Conservation (phyloP, 208 protist genomes). For the Acanthamoeba culbertsoni region DNA sequence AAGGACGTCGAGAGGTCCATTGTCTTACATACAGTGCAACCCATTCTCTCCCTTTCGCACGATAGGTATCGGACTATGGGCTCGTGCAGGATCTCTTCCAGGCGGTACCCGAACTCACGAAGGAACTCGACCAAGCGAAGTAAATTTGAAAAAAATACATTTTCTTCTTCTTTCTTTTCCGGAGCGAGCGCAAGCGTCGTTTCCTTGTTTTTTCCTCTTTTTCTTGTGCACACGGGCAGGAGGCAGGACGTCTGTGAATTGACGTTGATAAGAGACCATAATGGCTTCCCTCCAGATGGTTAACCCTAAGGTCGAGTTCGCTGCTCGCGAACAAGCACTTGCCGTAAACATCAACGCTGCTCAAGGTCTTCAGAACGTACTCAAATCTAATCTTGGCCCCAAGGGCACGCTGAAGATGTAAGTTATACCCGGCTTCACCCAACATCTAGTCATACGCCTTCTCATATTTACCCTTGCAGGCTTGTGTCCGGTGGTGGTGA, state of each 20-base stretch:
- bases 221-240: not conserved
- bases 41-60: too few relatives aligned
- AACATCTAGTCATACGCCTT: not conserved
- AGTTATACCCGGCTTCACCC: not conserved
- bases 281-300: conserved; percentile 66
- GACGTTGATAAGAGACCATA: not conserved
- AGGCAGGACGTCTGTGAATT: not conserved
- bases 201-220: too few relatives aligned
- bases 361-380: conserved; percentile 95
- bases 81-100: conserved; percentile 96
- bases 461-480: conserved; percentile 70
- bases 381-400: conserved; percentile 99
- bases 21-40: too few relatives aligned
- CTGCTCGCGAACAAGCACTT: conserved; percentile 83
- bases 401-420: conserved; percentile 99
- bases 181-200: too few relatives aligned
- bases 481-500: conserved; percentile 98
- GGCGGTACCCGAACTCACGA: conserved; percentile 91
- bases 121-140: conserved; percentile 65
- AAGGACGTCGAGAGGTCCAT: too few relatives aligned
- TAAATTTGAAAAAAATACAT: not conserved
- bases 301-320: conserved; percentile 79
- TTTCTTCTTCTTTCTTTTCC: not conserved
- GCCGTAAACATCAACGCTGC: conserved; percentile 99
- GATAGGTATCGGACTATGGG: conserved; percentile 93